Percentiles rank a stretch among this genome's conserved stretches.
phyloP scores from a whole-genome alignment of 345 rosid species.

The Brassica nigra region DNA sequence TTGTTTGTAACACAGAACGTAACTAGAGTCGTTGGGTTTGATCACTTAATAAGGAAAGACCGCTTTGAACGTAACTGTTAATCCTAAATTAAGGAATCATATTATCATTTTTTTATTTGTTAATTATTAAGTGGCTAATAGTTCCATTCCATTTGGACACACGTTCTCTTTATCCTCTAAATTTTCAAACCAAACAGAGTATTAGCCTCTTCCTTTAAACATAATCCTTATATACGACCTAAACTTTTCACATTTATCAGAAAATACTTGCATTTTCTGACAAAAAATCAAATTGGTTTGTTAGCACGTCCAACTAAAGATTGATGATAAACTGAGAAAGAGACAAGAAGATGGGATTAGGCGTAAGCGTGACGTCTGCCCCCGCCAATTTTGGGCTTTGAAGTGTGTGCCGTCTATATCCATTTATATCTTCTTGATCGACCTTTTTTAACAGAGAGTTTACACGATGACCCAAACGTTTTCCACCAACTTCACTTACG shows the following conservation, averaged over 20 bases:
- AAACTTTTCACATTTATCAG: too few species aligned
- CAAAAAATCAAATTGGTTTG: neutral
- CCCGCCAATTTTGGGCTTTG: constrained; percentile 35
- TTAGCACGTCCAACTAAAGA: neutral
- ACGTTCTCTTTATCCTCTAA: neutral
- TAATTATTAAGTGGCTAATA: neutral
- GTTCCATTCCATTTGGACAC: neutral
- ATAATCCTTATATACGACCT: too few species aligned
- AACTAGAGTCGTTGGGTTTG: neutral
- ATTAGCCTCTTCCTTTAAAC: neutral
- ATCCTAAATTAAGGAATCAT: neutral
- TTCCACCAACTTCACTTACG: neutral
- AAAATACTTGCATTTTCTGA: too few species aligned
- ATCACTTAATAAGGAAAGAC: constrained; percentile 9
- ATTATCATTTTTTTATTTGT: neutral
- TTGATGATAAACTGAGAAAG: neutral
- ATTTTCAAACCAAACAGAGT: constrained; percentile 1
- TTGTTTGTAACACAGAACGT: constrained; percentile 18
- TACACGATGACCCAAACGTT: neutral
- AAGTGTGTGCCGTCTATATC: constrained; percentile 34
- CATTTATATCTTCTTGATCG: constrained; percentile 11
- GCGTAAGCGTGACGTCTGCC: constrained; percentile 31
- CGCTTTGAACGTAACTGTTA: constrained; percentile 14
- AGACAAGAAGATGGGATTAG: constrained; percentile 26
- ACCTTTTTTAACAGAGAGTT: neutral